phyloP scores from a whole-genome alignment of 2,329 filamentous ascomycete species.

The Pyrenophora graminea region DNA sequence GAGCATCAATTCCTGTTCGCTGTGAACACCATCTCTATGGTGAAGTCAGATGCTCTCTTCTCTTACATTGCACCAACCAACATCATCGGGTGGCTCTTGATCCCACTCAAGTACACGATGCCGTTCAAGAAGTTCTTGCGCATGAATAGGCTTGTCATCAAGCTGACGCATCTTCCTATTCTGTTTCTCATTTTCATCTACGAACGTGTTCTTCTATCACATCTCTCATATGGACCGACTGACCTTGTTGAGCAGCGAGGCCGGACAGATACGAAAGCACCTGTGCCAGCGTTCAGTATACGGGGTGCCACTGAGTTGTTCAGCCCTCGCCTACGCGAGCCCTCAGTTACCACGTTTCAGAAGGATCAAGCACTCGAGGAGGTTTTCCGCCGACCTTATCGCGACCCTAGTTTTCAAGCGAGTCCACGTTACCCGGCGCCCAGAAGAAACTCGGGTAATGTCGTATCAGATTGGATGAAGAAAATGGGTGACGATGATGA shows the following conservation, averaged over 20 bases:
- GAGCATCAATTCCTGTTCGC: conserved; percentile 93
- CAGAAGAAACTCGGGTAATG: conserved; percentile 74
- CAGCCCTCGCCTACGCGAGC: conserved; percentile 78
- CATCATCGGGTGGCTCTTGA: conserved; percentile 85
- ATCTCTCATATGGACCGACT: conserved; percentile 77
- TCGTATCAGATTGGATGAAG: conserved; percentile 91
- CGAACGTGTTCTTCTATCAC: conserved; percentile 77
- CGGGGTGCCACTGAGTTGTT: conserved; percentile 63
- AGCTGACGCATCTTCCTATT: conserved; percentile 85
- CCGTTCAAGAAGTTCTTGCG: conserved; percentile 80
- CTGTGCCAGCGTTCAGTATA: conserved; percentile 48
- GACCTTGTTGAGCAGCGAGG: conserved; percentile 79
- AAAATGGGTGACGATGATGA: conserved; percentile 63
- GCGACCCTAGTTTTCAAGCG: conserved; percentile 55
- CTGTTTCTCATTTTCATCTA: conserved; percentile 86
- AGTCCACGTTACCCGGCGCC: conserved; percentile 52
- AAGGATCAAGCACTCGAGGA: conserved; percentile 91
- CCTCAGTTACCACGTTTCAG: conserved; percentile 84
- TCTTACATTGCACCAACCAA: conserved; percentile 92
- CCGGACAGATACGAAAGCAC: conserved; percentile 64
- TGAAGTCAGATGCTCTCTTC: conserved; percentile 96
- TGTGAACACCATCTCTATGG: conserved; percentile 96
- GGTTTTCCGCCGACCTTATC: conserved; percentile 75
- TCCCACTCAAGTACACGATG: conserved; percentile 79
- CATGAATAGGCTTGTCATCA: conserved; percentile 89